These are phyloP conservation scores for Calonectria fujianensis DNA, from an alignment of 2,329 filamentous ascomycete species.

Conservation along the genomic window DNA sequence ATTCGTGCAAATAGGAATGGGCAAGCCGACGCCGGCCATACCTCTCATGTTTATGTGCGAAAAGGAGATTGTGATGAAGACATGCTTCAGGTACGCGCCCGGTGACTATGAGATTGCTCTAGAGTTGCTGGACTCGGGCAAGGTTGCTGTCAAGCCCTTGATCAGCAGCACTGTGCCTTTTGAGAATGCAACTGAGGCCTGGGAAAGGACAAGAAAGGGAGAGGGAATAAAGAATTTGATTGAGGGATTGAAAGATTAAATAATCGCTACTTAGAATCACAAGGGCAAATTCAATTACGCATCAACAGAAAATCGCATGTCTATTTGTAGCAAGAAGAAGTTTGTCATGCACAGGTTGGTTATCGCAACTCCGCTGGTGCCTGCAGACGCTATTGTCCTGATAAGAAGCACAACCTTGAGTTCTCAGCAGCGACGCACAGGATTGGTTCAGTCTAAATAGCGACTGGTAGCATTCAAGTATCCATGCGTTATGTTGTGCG, in stretches of 20 bases:
- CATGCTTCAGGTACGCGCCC: slow-evolving; percentile 7
- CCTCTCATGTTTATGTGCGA: slow-evolving; percentile 22
- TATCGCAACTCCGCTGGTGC: too few species aligned
- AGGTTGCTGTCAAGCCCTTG: slow-evolving; percentile 14
- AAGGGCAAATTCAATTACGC: not conserved
- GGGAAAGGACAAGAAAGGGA: slow-evolving; percentile 14
- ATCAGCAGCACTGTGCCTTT: slow-evolving; percentile 19
- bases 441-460: too few species aligned
- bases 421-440: too few species aligned
- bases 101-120: slow-evolving; percentile 21
- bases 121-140: not conserved
- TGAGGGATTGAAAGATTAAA: slow-evolving; percentile 17
- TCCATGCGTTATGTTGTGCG: too few species aligned
- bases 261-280: too few species aligned
- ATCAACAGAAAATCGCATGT: too few species aligned
- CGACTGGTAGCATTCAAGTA: too few species aligned
- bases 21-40: slow-evolving; percentile 1
- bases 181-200: slow-evolving; percentile 14
- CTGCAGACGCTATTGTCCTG: too few species aligned
- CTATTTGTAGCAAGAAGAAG: too few species aligned
- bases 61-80: slow-evolving; percentile 19
- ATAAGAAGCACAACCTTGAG: too few species aligned
- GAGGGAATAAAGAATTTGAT: slow-evolving; percentile 16
- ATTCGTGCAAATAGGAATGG: slow-evolving; percentile 83
- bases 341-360: too few species aligned